Evolutionary conservation across 805 yeast genomes (phyloP).

Genomic region (Pichia eremophila): DNA sequence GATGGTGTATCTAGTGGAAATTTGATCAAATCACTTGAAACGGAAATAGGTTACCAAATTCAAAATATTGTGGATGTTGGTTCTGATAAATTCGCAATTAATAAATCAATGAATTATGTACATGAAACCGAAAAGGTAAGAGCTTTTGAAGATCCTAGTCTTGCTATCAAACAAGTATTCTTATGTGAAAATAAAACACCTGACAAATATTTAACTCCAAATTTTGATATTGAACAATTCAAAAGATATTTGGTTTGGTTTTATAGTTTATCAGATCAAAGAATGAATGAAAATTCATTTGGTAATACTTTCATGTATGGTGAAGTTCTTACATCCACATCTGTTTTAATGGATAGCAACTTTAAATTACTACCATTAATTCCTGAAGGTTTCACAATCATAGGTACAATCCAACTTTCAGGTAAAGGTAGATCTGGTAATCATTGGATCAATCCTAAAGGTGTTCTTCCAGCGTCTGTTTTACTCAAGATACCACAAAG

Average conservation of each 20-base stretch:
- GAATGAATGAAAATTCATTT: slow-evolving; percentile 25
- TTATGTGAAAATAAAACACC: slow-evolving; percentile 37
- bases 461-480: slow-evolving; percentile 77
- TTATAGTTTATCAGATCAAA: slow-evolving; percentile 19
- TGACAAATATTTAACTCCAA: slow-evolving; percentile 49
- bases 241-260: slow-evolving; percentile 33
- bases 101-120: slow-evolving; percentile 28
- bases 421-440: slow-evolving; percentile 96
- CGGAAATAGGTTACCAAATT: slow-evolving; percentile 28
- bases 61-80: slow-evolving; percentile 39
- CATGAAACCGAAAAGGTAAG: slow-evolving; percentile 21
- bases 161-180: slow-evolving; percentile 46
- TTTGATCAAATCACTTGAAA: slow-evolving; percentile 26
- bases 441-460: slow-evolving; percentile 90
- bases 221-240: slow-evolving; percentile 56
- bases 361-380: slow-evolving; percentile 43
- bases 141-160: slow-evolving; percentile 44
- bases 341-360: slow-evolving; percentile 68
- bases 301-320: slow-evolving; percentile 69
- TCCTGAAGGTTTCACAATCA: slow-evolving; percentile 62
- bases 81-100: slow-evolving; percentile 47
- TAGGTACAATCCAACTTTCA: slow-evolving; percentile 76
- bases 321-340: slow-evolving; percentile 87
- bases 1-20: slow-evolving; percentile 22
- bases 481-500: slow-evolving; percentile 47